phyloP scores from a whole-genome alignment of 176 grass and related monocot genomes.

The Bromus sterilis region DNA sequence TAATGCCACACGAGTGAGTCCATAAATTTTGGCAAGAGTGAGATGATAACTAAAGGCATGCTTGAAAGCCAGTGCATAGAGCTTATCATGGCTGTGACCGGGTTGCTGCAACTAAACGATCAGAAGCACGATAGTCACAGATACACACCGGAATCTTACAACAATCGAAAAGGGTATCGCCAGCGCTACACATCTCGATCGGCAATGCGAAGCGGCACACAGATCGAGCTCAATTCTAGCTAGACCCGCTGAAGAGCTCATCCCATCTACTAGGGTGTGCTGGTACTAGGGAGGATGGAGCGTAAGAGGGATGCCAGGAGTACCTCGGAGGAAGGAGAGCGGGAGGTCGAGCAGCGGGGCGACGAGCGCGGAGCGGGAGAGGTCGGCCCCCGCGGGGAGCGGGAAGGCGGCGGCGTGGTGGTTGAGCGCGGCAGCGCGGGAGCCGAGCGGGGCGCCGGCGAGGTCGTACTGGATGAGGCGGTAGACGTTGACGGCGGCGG shows the following conservation, averaged over 20 bases:
- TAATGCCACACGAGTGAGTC: not conserved
- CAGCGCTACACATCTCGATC: not conserved
- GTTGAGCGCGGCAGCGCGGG: conserved; percentile 58
- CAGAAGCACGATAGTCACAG: not conserved
- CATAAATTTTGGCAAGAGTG: not conserved
- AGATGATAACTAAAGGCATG: not conserved
- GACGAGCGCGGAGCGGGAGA: conserved; percentile 79
- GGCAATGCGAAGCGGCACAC: not conserved
- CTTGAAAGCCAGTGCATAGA: not conserved
- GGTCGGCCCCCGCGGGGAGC: conserved; percentile 58
- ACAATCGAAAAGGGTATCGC: not conserved
- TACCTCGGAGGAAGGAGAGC: conserved; percentile 79
- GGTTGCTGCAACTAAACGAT: not conserved
- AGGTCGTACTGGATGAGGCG: conserved; percentile 99
- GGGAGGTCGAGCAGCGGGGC: conserved; percentile 71
- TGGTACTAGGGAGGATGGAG: not conserved
- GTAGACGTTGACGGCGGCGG: conserved; percentile 81
- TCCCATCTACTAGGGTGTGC: not conserved
- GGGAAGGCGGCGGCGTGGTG: conserved; percentile 63
- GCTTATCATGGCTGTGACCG: not conserved
- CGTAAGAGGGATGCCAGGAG: too few species aligned
- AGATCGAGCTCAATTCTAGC: conserved; percentile 1
- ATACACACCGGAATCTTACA: not conserved
- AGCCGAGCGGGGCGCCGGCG: conserved; percentile 53
- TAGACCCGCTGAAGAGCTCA: not conserved